Base-by-base conservation (phyloP, 352 stramenopile genomes). In the Phytopythium vexans region DNA sequence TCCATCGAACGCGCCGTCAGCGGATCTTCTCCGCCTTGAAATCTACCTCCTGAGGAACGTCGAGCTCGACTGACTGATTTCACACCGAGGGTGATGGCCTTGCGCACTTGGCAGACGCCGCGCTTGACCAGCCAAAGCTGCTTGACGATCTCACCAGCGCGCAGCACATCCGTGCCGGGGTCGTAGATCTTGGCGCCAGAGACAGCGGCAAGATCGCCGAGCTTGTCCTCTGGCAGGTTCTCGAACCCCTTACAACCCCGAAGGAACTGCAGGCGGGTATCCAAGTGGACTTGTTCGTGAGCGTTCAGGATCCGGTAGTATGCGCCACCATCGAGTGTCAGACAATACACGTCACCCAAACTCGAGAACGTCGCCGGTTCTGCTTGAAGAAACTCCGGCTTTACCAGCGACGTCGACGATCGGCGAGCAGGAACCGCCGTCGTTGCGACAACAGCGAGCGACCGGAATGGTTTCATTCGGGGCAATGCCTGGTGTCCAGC, bases 51-150 rank as follows among this genome's bases (percentile, higher is more conserved):
- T 46, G 27, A 11, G 36, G 6, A 49, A 21, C 9, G 56, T 41
- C 39, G 39, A 1, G 6, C 32, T 33, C 36, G 48, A 4, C 38
- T 15, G 49, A 59, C 34, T 1, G 44, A 35, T 4, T 33, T 36
- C 1, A 43, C 41, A 0, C 62, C 49, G 21, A 82, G 50, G 12
- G 62, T 60, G 41, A 88, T 76, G 7, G 56, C 74, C 49, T 90
- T 90, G 45, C 73, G 58, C 31, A 88, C 80, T 44, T 88, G 74
- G 51, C 80, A 90, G 8, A 90, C 77, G 6, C 80, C 80, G 27
- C 76, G 70, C 59, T 81, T 79, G 60, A 90, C 80, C 34, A 90
- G 54, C 41, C 66, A 82, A 12, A 90, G 71, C 57, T 88, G 72
- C 40, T 75, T 72, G 16, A 88, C 77, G 14, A 86, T 60, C 11